A percentile compares a stretch with the other conserved stretches of the same genome.
Conservation (phyloP, 208 protist genomes). For the Trypanosoma avium region DNA sequence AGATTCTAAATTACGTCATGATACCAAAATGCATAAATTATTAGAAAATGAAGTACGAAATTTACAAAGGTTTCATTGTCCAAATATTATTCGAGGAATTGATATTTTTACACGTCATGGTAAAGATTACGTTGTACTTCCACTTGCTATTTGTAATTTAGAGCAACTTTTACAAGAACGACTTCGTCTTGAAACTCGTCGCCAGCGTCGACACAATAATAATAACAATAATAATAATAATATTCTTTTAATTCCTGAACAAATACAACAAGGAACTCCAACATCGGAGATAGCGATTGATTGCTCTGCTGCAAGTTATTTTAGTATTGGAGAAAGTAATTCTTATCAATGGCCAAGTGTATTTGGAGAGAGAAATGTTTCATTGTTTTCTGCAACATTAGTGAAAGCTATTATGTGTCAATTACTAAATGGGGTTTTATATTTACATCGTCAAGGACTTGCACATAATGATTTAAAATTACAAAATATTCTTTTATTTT, state of each 20-base stretch:
- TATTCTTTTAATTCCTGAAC: too few species aligned
- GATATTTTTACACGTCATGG: conserved; percentile 78
- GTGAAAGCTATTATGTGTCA: conserved; percentile 78
- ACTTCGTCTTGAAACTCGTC: not conserved
- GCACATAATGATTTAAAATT: conserved; percentile 89
- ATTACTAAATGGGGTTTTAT: conserved; percentile 60
- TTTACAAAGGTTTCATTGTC: conserved; percentile 81
- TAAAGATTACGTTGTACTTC: conserved; percentile 82
- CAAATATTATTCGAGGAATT: conserved; percentile 66
- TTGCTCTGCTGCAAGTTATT: not conserved
- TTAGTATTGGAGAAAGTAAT: not conserved
- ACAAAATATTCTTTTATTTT: conserved; percentile 80
- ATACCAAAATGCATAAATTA: conserved; percentile 16
- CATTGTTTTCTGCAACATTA: conserved; percentile 51
- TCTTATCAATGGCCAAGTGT: not conserved
- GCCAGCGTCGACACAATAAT: not conserved
- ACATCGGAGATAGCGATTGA: conserved; percentile 1
- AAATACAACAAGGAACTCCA: too few species aligned
- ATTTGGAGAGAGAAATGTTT: not conserved
- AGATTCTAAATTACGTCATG: conserved; percentile 15
- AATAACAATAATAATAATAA: too few species aligned
- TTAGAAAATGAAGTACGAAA: conserved; percentile 62
- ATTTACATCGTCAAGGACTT: conserved; percentile 74
- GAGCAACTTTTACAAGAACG: conserved; percentile 58
- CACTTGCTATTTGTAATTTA: conserved; percentile 77